Base-by-base conservation (phyloP, 2,329 filamentous ascomycete genomes). In the Cladophialophora exuberans region DNA sequence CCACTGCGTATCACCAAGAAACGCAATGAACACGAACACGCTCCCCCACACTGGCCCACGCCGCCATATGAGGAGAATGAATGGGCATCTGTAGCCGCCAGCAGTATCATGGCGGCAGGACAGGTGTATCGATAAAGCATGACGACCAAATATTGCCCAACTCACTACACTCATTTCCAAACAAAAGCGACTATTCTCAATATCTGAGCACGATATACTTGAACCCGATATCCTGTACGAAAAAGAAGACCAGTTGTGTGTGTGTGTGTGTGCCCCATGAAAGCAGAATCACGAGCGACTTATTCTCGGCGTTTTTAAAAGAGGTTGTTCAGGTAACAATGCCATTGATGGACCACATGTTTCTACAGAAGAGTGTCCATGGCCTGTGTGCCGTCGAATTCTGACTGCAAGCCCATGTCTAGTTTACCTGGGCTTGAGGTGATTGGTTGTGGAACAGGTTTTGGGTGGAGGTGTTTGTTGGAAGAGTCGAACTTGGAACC, bases 31-130 rank as follows among this genome's bases (percentile, higher is more conserved):
- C 71, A 81, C 61, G 73, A 79, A 51, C 68, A 75, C 52, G 74
- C 77, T 18, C 73, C 79, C 51, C 80, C 85, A 33, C 94, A 96
- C 74, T 97, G 92, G 88, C 93, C 92, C 2, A 97, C 94, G 13
- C 94, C 94, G 18, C 93, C 94, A 3, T 96, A 97, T 64, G 92
- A 96, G 67, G 92, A 96, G 65, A 86, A 86, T 60, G 92, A 96
- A 70, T 97, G 92, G 93, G 90, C 88, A 15, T 85, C 88, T 6
- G 87, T 89, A 36, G 88, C 90, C 25, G 84, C 90, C 9, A 88
- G 89, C 4, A 91, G 88, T 73, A 91, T 92, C 63, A 88, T 89
- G 77, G 86, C 87, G 49, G 84, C 85, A 26, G 83, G 87, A 61
- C 65, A 70, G 52, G 70, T 59, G 33, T 62, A 61, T 38, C 60